Base-by-base conservation (phyloP, 441 rosid genomes). In the Adansonia rubrostipa region DNA sequence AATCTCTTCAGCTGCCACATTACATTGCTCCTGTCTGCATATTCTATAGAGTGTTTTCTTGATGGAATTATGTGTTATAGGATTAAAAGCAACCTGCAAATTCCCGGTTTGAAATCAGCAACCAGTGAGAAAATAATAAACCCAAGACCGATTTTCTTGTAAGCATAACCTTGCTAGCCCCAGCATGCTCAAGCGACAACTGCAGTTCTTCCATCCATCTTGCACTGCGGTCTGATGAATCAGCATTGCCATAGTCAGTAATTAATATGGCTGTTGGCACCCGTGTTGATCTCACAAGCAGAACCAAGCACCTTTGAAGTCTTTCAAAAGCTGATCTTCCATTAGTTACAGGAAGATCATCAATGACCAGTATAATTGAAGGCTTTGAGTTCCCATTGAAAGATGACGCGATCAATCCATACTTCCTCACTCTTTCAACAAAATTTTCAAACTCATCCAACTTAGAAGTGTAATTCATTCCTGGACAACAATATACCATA, bases 401-500 rank as follows among this genome's bases (percentile, higher is more conserved):
- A 33, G 91, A 86, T 71, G 90, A 79, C 73, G 89, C 78, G 76
- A 93, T 87, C 80, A 88, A 65, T 64, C 97, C 95, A 54, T 89
- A 92, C 84, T 89, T 92, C 85, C 96, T 88, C 75, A 86, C 78
- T 84, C 83, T 89, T 84, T 91, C 98, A 72, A 89, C 87, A 87
- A 89, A 94, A 86, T 82, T 83, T 81, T 90, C 91, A 86, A 92
- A 96, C 85, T 92, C 98, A 80, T 94, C 97, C 90, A 96, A 84
- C 92, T 96, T 94, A 10, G 99, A 96, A 53, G 85, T 83, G 88
- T 96, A 96, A 14, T 77, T 86, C 13, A 87, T 81, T 71, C 97
- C 99, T 94, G 19, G 70, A 28, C 82, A 60, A 67, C 68, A 78
- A 40, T 45, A 10, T 44, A 66, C 40, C 47, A 76, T 76, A 50